phyloP scores from a whole-genome alignment of 2,329 filamentous ascomycete genomes.

The Daldinia sp. region DNA sequence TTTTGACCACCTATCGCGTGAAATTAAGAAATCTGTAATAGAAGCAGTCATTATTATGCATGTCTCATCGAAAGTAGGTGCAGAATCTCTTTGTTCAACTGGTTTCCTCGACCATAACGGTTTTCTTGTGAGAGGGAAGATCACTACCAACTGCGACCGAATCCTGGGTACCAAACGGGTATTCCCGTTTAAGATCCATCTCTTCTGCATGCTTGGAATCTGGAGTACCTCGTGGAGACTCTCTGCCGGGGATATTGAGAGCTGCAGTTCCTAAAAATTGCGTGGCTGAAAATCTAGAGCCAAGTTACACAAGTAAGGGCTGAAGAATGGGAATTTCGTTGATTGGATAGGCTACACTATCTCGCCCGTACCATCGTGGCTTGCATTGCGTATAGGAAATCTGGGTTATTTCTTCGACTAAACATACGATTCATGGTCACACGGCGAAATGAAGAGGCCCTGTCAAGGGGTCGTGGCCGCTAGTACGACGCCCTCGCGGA shows the following conservation, averaged over 20 bases:
- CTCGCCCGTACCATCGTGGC: slow-evolving; percentile 16
- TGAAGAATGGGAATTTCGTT: slow-evolving; percentile 24
- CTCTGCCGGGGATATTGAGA: slow-evolving; percentile 18
- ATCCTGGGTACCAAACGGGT: slow-evolving; percentile 19
- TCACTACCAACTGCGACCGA: slow-evolving; percentile 16
- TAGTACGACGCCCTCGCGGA: slow-evolving; percentile 6
- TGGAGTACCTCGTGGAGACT: slow-evolving; percentile 15
- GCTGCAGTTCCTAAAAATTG: slow-evolving; percentile 18
- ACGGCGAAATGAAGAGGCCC: slow-evolving; percentile 25
- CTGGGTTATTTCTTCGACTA: slow-evolving; percentile 17
- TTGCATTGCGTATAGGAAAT: slow-evolving; percentile 31
- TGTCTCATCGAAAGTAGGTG: slow-evolving; percentile 19
- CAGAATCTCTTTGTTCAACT: slow-evolving; percentile 9
- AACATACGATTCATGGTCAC: slow-evolving; percentile 35
- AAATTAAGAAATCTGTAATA: slow-evolving; percentile 2
- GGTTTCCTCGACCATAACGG: slow-evolving; percentile 5
- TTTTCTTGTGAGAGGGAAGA: slow-evolving; percentile 16
- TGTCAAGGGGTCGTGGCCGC: slow-evolving; percentile 20
- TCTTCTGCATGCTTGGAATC: slow-evolving; percentile 12
- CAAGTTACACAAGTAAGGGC: slow-evolving; percentile 29
- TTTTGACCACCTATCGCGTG: background rate
- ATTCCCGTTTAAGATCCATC: slow-evolving; percentile 27
- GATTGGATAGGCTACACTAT: slow-evolving; percentile 17
- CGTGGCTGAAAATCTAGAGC: slow-evolving; percentile 35
- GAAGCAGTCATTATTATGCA: slow-evolving; percentile 2